Percentiles rank a stretch among this genome's conserved stretches.
Conservation (phyloP, 2,329 filamentous ascomycete genomes). For the Daldinia eschscholtzii region DNA sequence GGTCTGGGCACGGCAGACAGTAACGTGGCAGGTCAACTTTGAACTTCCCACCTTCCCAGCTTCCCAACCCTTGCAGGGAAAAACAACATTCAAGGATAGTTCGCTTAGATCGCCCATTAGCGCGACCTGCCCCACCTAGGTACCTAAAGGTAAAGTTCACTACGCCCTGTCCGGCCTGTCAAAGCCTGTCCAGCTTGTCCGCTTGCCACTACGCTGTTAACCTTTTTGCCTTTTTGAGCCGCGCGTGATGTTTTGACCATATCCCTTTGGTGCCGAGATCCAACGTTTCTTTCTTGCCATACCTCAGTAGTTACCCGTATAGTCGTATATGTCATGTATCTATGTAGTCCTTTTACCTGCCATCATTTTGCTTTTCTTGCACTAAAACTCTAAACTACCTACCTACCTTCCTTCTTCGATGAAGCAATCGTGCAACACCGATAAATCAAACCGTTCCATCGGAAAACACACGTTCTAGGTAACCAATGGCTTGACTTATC, state of each 20-base stretch:
- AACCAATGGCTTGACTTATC: slow-evolving; percentile 24
- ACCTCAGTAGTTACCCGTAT: too few relatives aligned
- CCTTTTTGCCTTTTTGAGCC: neutral
- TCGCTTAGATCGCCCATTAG: slow-evolving; percentile 38
- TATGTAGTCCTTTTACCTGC: neutral
- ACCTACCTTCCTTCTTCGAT: neutral
- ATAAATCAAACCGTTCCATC: neutral
- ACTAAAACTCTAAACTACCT: neutral
- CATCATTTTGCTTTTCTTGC: neutral
- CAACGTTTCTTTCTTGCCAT: slow-evolving; percentile 12
- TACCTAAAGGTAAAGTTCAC: slow-evolving; percentile 11
- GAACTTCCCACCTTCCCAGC: too few relatives aligned
- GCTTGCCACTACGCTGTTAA: neutral
- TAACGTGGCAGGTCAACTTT: slow-evolving; percentile 30
- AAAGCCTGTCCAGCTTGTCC: too few relatives aligned
- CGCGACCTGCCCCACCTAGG: slow-evolving; percentile 8
- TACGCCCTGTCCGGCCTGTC: neutral
- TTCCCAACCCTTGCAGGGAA: slow-evolving; percentile 17
- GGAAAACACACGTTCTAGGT: slow-evolving; percentile 11
- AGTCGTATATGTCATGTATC: neutral
- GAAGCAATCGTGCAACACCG: slow-evolving; percentile 3
- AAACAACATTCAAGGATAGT: slow-evolving; percentile 15
- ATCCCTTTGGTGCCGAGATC: slow-evolving; percentile 26
- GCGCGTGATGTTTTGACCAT: slow-evolving; percentile 22
- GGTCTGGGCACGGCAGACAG: slow-evolving; percentile 11